These are phyloP conservation scores for Candida lessepsii DNA, from an alignment of 805 yeast genomes.

Conservation along the genomic window DNA sequence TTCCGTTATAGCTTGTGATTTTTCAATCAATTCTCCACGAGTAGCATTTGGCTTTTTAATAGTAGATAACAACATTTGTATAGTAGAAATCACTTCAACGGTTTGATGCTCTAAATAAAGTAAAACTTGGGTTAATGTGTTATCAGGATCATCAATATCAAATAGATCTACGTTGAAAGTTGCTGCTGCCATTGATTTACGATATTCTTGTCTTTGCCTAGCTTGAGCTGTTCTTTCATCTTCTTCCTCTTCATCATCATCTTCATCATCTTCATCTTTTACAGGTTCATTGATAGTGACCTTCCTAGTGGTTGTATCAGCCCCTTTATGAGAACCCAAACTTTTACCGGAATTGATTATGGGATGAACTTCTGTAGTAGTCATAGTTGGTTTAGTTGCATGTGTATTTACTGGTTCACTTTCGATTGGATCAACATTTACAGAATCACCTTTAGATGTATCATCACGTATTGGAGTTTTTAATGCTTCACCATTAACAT, in stretches of 20 bases:
- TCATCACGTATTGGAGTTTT: no score
- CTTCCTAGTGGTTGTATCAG: no score
- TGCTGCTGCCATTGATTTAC: constrained; percentile 50
- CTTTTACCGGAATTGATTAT: no score
- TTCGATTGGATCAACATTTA: neutral
- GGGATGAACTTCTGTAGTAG: no score
- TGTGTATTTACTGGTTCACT: no score
- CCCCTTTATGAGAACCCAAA: no score
- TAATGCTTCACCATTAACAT: no score
- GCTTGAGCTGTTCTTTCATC: constrained; percentile 34
- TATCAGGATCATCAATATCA: constrained; percentile 84
- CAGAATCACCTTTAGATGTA: neutral
- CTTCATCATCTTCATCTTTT: constrained; percentile 16
- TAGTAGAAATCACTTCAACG: constrained; percentile 84
- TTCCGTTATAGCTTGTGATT: constrained; percentile 70
- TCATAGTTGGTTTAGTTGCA: no score
- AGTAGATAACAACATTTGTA: constrained; percentile 75
- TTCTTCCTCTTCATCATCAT: constrained; percentile 21
- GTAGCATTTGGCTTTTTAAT: constrained; percentile 77
- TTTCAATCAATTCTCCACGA: constrained; percentile 67
- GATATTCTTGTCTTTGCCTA: constrained; percentile 43
- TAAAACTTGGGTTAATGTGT: constrained; percentile 79
- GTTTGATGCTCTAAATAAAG: constrained; percentile 91
- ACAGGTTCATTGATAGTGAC: constrained; percentile 6
- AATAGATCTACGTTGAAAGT: constrained; percentile 71